Evolutionary conservation across 2,329 filamentous ascomycete genomes (phyloP).

Genomic region (Triangularia setosa): DNA sequence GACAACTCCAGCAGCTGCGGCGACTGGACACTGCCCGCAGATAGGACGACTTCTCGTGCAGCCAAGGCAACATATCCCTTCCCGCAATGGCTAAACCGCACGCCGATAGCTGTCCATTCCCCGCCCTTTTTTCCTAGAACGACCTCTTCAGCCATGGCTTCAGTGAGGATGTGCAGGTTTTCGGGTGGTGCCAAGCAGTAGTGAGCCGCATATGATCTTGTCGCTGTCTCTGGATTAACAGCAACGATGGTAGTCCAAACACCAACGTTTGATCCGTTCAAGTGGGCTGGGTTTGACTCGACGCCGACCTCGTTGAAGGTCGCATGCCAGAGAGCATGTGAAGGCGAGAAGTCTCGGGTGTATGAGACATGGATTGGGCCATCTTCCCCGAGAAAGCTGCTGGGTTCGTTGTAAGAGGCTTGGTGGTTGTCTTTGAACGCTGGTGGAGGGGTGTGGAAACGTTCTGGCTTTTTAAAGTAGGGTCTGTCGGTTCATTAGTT

Average conservation of each 20-base stretch:
- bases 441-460: slow-evolving; percentile 32
- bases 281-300: slow-evolving; percentile 32
- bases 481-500: slow-evolving; percentile 32
- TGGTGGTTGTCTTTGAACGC: slow-evolving; percentile 4
- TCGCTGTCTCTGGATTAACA: slow-evolving; percentile 31
- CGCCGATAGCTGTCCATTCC: slow-evolving; percentile 36
- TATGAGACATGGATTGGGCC: slow-evolving; percentile 49
- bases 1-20: slow-evolving; percentile 59
- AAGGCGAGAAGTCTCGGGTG: slow-evolving; percentile 35
- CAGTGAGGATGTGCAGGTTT: slow-evolving; percentile 46
- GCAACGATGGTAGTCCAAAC: slow-evolving; percentile 36
- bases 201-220: slow-evolving; percentile 39
- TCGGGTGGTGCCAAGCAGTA: slow-evolving; percentile 37
- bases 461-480: slow-evolving; percentile 49
- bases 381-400: slow-evolving; percentile 33
- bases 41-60: slow-evolving; percentile 51
- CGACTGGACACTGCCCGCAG: slow-evolving; percentile 54
- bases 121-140: slow-evolving; percentile 31
- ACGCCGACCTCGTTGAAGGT: slow-evolving; percentile 36
- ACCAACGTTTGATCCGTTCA: slow-evolving; percentile 38
- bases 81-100: slow-evolving; percentile 39
- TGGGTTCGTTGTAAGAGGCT: slow-evolving; percentile 6
- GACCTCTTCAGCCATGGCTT: slow-evolving; percentile 44
- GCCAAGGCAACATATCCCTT: slow-evolving; percentile 33
- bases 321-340: slow-evolving; percentile 43